Conservation (phyloP, 257 asterid genomes). For the Vinca minor region DNA sequence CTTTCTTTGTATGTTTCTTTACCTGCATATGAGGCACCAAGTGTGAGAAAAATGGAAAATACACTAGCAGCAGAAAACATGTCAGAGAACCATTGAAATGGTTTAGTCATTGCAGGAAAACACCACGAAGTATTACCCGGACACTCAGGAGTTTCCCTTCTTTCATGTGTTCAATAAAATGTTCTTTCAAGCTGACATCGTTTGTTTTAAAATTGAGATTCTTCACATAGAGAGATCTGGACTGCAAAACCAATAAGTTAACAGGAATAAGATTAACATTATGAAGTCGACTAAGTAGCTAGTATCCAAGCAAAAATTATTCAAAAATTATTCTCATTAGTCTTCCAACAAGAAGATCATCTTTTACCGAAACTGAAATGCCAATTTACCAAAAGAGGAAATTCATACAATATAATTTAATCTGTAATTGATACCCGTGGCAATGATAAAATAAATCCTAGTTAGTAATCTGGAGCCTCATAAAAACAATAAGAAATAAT, state of each 20-base stretch:
- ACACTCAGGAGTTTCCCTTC: conserved; percentile 71
- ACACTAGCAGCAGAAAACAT: conserved; percentile 3
- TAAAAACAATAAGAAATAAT: neutral
- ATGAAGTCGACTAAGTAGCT: neutral
- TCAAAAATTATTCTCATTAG: neutral
- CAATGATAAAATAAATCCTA: neutral
- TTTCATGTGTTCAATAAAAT: conserved; percentile 58
- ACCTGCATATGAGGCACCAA: conserved; percentile 33
- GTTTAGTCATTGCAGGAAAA: conserved; percentile 9
- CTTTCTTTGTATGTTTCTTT: conserved; percentile 80
- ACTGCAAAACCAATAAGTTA: conserved; percentile 37
- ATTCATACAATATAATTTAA: neutral
- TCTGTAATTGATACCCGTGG: neutral
- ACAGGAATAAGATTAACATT: conserved; percentile 1
- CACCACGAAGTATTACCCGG: conserved; percentile 50
- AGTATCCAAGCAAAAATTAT: neutral
- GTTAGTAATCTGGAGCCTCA: neutral
- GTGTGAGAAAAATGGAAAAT: conserved; percentile 3
- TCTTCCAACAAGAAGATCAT: neutral
- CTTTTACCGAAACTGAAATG: no score
- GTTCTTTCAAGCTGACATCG: conserved; percentile 64
- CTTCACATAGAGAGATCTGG: conserved; percentile 83
- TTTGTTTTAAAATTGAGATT: conserved; percentile 82
- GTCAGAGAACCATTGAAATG: neutral
- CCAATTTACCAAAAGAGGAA: no score